A percentile compares a stretch with the other conserved stretches of the same genome.
Conservation (phyloP, 192 early-diverging fungal species). For the Chytriomyces sp. region DNA sequence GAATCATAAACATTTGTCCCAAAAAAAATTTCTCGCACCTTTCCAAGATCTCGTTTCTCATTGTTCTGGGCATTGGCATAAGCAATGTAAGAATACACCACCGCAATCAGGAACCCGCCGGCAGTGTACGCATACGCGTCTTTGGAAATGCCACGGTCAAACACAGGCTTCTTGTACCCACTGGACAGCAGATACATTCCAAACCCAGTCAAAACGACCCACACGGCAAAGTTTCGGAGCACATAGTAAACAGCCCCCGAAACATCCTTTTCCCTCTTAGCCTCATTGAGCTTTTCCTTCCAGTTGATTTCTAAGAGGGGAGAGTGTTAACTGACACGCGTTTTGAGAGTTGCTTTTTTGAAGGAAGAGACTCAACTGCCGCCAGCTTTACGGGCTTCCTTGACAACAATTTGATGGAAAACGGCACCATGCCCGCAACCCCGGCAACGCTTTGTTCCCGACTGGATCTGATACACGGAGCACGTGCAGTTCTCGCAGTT, state of each 20-base stretch:
- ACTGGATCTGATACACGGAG: conserved; percentile 15
- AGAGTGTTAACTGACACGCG: not conserved
- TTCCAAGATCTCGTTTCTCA: conserved; percentile 32
- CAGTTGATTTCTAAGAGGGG: conserved; percentile 18
- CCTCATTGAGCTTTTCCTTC: conserved; percentile 30
- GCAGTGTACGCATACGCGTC: conserved; percentile 38
- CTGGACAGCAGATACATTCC: conserved; percentile 16
- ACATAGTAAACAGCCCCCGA: conserved; percentile 34
- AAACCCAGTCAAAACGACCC: not conserved
- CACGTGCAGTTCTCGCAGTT: conserved; percentile 30
- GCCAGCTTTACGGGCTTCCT: not conserved
- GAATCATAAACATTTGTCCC: not conserved
- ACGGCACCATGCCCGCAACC: conserved; percentile 28
- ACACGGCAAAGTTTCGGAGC: conserved; percentile 21
- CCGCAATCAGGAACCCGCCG: conserved; percentile 28
- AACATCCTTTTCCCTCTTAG: conserved; percentile 24
- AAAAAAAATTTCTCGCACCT: conserved; percentile 4
- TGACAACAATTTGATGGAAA: conserved; percentile 12
- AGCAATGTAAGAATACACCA: conserved; percentile 36
- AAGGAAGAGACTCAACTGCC: not conserved
- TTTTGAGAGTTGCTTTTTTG: too few relatives aligned
- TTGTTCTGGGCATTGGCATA: conserved; percentile 28
- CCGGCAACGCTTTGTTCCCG: conserved; percentile 22
- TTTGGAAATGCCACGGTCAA: conserved; percentile 34
- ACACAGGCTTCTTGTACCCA: conserved; percentile 7